Evolutionary conservation across 2,329 filamentous ascomycete genomes (phyloP), one percentile per base, ranked within the genome.

Genomic region (Alternaria arborescens): DNA sequence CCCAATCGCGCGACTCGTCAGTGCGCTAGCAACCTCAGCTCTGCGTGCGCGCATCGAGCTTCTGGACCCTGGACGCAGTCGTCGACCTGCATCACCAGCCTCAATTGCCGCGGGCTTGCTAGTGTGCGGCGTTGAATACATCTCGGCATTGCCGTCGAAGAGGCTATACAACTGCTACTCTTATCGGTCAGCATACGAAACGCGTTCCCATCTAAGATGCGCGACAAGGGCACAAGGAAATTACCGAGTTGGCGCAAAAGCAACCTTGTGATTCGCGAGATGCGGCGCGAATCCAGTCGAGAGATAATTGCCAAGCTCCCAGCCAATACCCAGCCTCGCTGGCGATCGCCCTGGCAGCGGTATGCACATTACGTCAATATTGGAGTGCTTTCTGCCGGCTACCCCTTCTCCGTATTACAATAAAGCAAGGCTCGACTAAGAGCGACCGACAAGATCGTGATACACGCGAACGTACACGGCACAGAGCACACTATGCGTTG

Each of bases 311-410:
- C 60, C 61, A 60, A 62, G 52, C 55, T 50, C 30, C 53, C 55
- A 51, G 50, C 58, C 60, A 62, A 46, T 55, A 40, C 46, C 55
- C 55, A 51, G 50, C 58, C 60, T 55, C 41, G 47, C 47, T 59
- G 59, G 42, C 42, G 60, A 65, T 67, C 67, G 42, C 32, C 54
- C 54, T 30, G 44, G 10, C 62, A 62, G 42, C 53, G 53, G 43
- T 56, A 57, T 53, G 48, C 44, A 56, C 58, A 64, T 66, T 61
- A 67, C 65, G 63, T 68, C 56, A 42, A 47, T 43, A 32, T 10
- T 18, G 4, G n/a, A 11, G 14, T 42, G 7, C 36, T 3, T 20
- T 34, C 32, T 50, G 46, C 46, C 30, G 3, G 12, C 46, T 48
- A 48, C 52, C 41, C 41, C 41, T 46, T 54, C 30, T 43, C 41